Percentiles rank a stretch among this genome's conserved stretches.
phyloP scores from a whole-genome alignment of 176 grass and related monocot species.

The Phyllostachys edulis region DNA sequence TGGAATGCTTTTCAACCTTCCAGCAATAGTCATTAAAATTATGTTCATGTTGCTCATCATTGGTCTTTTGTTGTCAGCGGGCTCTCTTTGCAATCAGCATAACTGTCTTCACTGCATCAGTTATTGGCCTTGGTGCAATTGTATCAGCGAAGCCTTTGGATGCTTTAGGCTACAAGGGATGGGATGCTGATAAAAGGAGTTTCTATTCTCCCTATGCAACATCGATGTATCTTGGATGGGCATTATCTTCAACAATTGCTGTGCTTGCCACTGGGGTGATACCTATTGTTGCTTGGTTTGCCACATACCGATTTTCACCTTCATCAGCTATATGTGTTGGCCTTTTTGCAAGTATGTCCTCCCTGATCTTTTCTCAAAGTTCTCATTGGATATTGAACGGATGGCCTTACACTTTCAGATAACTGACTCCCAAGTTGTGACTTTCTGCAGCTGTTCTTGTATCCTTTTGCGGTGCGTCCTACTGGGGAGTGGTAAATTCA shows the following conservation, averaged over 20 bases:
- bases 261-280: slow-evolving; percentile 73
- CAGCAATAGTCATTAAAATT: neutral
- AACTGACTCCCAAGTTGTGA: slow-evolving; percentile 18
- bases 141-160: slow-evolving; percentile 96
- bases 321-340: slow-evolving; percentile 92
- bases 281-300: slow-evolving; percentile 97
- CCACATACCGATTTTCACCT: slow-evolving; percentile 83
- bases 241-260: slow-evolving; percentile 78
- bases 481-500: slow-evolving; percentile 95
- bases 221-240: slow-evolving; percentile 98
- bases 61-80: slow-evolving; percentile 48
- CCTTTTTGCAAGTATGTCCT: slow-evolving; percentile 69
- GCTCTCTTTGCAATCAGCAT: slow-evolving; percentile 68
- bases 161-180: slow-evolving; percentile 93
- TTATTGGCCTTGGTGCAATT: slow-evolving; percentile 90
- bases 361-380: slow-evolving; percentile 17
- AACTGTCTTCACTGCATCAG: slow-evolving; percentile 70
- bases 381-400: slow-evolving; percentile 18
- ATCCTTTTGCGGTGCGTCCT: slow-evolving; percentile 77
- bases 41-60: slow-evolving; percentile 16
- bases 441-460: slow-evolving; percentile 81
- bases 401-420: slow-evolving; percentile 9
- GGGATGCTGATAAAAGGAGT: slow-evolving; percentile 79
- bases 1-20: slow-evolving; percentile 23
- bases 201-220: slow-evolving; percentile 89